Evolutionary conservation across 2,329 filamentous ascomycete genomes (phyloP).

Genomic region (Colletotrichum sp.): DNA sequence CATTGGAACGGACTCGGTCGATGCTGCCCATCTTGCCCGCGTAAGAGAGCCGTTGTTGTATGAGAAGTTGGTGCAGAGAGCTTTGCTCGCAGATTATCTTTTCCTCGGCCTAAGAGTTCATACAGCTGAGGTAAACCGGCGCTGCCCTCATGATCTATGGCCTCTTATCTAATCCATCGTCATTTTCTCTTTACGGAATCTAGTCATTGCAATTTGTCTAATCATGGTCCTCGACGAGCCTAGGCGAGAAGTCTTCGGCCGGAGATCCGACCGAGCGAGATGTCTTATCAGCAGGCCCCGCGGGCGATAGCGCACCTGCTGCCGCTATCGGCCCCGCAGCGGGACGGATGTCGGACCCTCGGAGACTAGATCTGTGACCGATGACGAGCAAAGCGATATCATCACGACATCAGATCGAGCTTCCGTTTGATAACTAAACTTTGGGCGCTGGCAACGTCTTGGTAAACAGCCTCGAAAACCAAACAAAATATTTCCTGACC

Average conservation of each 20-base stretch:
- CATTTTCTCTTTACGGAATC: background rate
- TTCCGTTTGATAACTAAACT: background rate
- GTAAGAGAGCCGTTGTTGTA: background rate
- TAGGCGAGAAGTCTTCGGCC: background rate
- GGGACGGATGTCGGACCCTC: background rate
- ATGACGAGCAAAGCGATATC: background rate
- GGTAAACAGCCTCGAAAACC: background rate
- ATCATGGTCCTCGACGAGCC: accelerated
- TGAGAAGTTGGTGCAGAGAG: no score
- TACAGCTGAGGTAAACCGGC: background rate
- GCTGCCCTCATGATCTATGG: background rate
- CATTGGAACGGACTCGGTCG: background rate
- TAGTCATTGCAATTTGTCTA: background rate
- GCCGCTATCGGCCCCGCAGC: background rate
- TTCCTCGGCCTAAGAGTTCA: no score
- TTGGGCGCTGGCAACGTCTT: accelerated
- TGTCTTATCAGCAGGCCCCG: background rate
- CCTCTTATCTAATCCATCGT: background rate
- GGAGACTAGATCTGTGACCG: background rate
- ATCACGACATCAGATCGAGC: background rate
- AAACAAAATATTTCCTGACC: background rate
- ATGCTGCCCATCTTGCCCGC: background rate
- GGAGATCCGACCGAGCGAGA: background rate
- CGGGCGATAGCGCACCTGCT: background rate
- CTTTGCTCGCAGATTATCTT: no score